Evolutionary conservation across 2,329 filamentous ascomycete species (phyloP).

Genomic region (Lecanoromycetidae sp.): DNA sequence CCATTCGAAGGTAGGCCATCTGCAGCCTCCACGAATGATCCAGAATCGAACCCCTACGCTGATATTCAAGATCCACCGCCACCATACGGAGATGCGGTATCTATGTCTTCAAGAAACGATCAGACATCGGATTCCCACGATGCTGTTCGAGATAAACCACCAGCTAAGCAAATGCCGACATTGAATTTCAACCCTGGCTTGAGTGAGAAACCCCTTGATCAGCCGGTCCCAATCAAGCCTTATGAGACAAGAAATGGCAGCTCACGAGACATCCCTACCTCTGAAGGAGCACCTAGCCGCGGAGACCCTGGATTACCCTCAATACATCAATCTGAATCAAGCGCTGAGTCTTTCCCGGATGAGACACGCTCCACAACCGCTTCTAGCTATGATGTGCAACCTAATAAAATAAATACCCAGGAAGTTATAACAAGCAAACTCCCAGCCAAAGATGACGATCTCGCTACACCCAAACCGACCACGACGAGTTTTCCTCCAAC

Average conservation of each 20-base stretch:
- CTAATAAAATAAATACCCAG: background rate
- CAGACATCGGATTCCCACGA: too few species aligned
- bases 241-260: background rate
- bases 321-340: conserved; percentile 1
- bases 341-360: background rate
- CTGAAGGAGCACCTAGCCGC: background rate
- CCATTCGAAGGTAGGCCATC: conserved; percentile 6
- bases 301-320: background rate
- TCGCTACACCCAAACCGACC: conserved; percentile 12
- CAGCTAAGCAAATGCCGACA: background rate
- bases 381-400: conserved; percentile 7
- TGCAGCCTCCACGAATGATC: too few species aligned
- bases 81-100: too few species aligned
- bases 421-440: background rate
- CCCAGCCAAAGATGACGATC: conserved; percentile 2
- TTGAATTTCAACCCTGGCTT: background rate
- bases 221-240: background rate
- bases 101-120: too few species aligned
- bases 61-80: too few species aligned
- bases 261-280: background rate
- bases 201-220: background rate
- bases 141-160: conserved; percentile 5
- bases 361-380: conserved; percentile 6
- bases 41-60: too few species aligned
- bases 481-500: conserved; percentile 16